phyloP scores from a whole-genome alignment of 164 flowering plant genomes.

The Berberis vulgaris region DNA sequence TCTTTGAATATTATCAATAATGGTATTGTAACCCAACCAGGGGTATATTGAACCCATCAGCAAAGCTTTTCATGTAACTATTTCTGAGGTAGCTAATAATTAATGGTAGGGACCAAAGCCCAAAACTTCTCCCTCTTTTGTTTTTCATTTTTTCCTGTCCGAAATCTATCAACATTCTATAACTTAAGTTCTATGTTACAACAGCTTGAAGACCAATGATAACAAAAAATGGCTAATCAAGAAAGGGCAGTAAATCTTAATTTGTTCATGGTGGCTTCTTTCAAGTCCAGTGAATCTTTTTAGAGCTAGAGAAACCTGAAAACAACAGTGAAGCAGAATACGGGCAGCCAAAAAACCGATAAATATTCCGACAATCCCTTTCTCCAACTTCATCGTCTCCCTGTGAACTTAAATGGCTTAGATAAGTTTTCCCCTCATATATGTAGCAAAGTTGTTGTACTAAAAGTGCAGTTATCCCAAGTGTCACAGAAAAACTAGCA shows the following conservation, averaged over 20 bases:
- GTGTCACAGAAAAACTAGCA: conserved; percentile 54
- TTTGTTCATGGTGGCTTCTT: not conserved
- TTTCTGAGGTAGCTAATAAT: no score
- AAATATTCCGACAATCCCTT: conserved; percentile 56
- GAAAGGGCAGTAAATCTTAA: not conserved
- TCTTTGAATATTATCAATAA: no score
- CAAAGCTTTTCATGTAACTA: no score
- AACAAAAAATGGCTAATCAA: not conserved
- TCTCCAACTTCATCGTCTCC: conserved; percentile 27
- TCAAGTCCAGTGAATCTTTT: not conserved
- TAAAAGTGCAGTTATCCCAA: conserved; percentile 66
- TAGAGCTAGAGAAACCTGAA: conserved; percentile 26
- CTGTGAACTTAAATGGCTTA: conserved; percentile 44
- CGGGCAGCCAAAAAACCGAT: conserved; percentile 62
- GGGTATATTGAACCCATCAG: no score
- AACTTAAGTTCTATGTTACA: not conserved
- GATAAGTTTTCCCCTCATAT: conserved; percentile 75
- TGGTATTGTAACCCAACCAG: no score
- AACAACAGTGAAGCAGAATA: conserved; percentile 30
- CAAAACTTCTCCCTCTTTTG: no score
- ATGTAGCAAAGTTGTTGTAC: conserved; percentile 85
- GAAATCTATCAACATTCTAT: no score
- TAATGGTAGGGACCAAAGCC: no score
- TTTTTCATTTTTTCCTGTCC: no score
- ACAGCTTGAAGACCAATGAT: not conserved